Percentiles rank a stretch among this genome's conserved stretches.
Conservation (phyloP, 2,329 filamentous ascomycete species). For the Fusarium sulawesiense region DNA sequence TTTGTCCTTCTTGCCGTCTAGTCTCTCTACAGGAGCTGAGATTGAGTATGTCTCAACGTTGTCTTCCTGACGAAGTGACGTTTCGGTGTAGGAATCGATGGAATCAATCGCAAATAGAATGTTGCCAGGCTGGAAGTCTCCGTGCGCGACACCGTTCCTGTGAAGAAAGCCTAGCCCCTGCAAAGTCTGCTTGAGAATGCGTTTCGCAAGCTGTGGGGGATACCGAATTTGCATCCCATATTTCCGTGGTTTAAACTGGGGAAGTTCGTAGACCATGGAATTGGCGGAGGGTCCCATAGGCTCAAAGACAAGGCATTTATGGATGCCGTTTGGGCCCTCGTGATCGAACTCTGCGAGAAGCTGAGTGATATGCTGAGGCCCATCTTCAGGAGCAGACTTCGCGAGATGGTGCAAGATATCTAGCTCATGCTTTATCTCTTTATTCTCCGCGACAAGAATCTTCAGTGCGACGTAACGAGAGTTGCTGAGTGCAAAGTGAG, state of each 20-base stretch:
- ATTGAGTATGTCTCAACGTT: neutral
- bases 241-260: constrained; percentile 15
- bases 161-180: constrained; percentile 9
- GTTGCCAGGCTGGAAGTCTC: constrained; percentile 24
- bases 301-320: constrained; percentile 49
- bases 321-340: constrained; percentile 48
- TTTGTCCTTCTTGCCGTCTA: constrained; percentile 20
- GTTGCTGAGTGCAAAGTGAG: constrained; percentile 30
- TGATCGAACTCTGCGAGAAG: constrained; percentile 47
- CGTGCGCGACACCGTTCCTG: neutral
- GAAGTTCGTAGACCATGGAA: constrained; percentile 8
- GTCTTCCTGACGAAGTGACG: neutral
- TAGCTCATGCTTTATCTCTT: constrained; percentile 26
- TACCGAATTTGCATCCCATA: constrained; percentile 9
- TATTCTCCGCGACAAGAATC: neutral
- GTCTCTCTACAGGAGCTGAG: neutral
- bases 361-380: constrained; percentile 46
- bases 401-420: constrained; percentile 20
- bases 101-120: constrained; percentile 3
- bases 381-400: neutral
- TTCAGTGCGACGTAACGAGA: constrained; percentile 5
- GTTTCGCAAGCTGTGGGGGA: constrained; percentile 9
- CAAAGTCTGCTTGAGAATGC: constrained; percentile 21
- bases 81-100: neutral
- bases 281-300: constrained; percentile 49